A percentile compares a stretch with the other conserved stretches of the same genome.
phyloP scores from a whole-genome alignment of 2,329 filamentous ascomycete species.

The Ophiostoma ips region DNA sequence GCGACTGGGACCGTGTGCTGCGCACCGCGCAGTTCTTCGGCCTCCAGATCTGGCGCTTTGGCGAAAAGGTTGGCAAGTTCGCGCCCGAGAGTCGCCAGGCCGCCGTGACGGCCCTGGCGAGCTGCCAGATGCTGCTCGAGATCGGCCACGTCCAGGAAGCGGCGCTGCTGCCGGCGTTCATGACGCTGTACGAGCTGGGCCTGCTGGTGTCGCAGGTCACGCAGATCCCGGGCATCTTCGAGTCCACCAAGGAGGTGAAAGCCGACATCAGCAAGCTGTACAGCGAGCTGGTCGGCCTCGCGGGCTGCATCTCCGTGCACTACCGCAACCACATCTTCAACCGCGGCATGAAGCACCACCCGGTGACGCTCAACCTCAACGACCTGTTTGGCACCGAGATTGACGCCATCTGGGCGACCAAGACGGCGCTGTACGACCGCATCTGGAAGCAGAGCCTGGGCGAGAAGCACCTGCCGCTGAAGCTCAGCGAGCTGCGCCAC shows the following conservation, averaged over 20 bases:
- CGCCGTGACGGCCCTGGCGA: slow-evolving; percentile 22
- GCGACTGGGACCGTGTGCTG: slow-evolving; percentile 27
- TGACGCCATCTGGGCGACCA: slow-evolving; percentile 21
- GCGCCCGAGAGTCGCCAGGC: slow-evolving; percentile 16
- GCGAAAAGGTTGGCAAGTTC: slow-evolving; percentile 20
- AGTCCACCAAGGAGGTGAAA: slow-evolving; percentile 20
- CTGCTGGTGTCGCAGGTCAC: slow-evolving; percentile 24
- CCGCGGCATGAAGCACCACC: slow-evolving; percentile 14
- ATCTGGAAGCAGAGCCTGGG: slow-evolving; percentile 25
- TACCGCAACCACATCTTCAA: slow-evolving; percentile 24
- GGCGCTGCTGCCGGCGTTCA: slow-evolving; percentile 26
- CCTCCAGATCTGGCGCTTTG: slow-evolving; percentile 25
- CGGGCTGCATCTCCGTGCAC: slow-evolving; percentile 22
- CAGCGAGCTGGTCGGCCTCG: slow-evolving; percentile 22
- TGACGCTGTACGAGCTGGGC: slow-evolving; percentile 25
- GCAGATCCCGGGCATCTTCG: slow-evolving; percentile 24
- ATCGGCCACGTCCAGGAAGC: slow-evolving; percentile 25
- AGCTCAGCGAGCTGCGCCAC: slow-evolving; percentile 20
- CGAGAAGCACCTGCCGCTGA: slow-evolving; percentile 13
- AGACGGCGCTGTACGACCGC: slow-evolving; percentile 21
- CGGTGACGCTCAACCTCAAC: slow-evolving; percentile 23
- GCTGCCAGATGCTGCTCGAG: slow-evolving; percentile 26
- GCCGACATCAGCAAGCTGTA: slow-evolving; percentile 23
- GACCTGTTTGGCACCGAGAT: slow-evolving; percentile 23
- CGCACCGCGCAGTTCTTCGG: slow-evolving; percentile 28